phyloP scores from a whole-genome alignment of 192 early-diverging fungal genomes.

The Backusella morwellensis region DNA sequence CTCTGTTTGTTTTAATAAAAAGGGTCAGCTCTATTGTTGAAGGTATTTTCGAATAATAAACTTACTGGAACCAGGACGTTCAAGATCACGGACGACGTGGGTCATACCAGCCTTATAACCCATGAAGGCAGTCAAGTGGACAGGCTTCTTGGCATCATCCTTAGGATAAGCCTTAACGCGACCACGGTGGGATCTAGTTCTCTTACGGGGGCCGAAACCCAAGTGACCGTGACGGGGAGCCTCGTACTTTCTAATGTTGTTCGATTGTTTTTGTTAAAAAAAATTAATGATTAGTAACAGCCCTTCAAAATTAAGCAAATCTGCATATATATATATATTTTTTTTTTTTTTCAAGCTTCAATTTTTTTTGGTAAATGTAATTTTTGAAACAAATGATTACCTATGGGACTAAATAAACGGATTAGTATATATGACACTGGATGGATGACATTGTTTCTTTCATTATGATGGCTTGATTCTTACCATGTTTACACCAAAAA shows the following conservation, averaged over 20 bases:
- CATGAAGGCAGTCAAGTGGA: conserved; percentile 99
- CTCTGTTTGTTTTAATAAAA: conserved; percentile 43
- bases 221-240: conserved; percentile 88
- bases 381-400: neutral
- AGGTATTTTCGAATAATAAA: neutral
- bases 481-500: conserved; percentile 18
- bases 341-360: neutral
- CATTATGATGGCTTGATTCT: neutral
- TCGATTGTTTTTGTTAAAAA: neutral
- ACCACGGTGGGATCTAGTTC: conserved; percentile 91
- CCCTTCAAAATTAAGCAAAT: neutral
- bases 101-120: conserved; percentile 99
- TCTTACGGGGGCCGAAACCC: conserved; percentile 77
- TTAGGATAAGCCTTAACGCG: conserved; percentile 99
- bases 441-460: neutral
- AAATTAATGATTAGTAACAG: neutral
- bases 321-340: neutral
- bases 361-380: neutral
- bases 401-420: conserved; percentile 10
- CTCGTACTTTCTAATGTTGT: conserved; percentile 9
- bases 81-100: conserved; percentile 99
- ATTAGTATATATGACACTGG: neutral
- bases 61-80: conserved; percentile 90
- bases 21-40: neutral
- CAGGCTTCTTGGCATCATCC: conserved; percentile 95